These are phyloP conservation scores for Salisapilia sapeloensis DNA, from an alignment of 352 stramenopile genomes.

Conservation along the genomic window DNA sequence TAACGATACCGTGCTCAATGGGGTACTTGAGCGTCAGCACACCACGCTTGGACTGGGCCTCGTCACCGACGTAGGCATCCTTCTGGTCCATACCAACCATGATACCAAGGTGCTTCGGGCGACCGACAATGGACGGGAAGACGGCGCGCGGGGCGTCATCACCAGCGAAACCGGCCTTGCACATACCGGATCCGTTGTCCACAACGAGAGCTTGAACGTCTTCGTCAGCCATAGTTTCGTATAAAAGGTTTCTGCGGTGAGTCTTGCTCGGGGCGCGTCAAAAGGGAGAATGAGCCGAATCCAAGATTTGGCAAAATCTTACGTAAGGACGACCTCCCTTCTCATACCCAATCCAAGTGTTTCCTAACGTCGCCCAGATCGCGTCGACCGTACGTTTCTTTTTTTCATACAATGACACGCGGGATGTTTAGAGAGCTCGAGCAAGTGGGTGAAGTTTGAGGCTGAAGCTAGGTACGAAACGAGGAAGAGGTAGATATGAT, in stretches of 20 bases:
- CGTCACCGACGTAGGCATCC: conserved; percentile 87
- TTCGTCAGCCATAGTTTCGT: conserved; percentile 29
- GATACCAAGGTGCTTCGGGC: conserved; percentile 91
- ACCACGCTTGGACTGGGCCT: conserved; percentile 87
- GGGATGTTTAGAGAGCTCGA: too few relatives aligned
- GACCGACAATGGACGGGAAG: conserved; percentile 93
- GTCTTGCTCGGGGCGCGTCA: too few relatives aligned
- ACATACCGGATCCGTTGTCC: conserved; percentile 99
- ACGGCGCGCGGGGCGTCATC: conserved; percentile 93
- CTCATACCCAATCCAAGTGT: too few relatives aligned
- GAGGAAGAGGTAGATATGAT: too few relatives aligned
- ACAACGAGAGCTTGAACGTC: conserved; percentile 63
- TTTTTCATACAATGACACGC: too few relatives aligned
- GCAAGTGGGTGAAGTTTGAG: too few relatives aligned
- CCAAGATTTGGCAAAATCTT: too few relatives aligned
- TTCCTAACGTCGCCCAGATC: too few relatives aligned
- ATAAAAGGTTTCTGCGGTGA: not conserved
- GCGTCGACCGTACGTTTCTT: too few relatives aligned
- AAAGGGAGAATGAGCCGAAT: too few relatives aligned
- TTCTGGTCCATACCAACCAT: conserved; percentile 97
- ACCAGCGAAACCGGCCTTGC: conserved; percentile 96
- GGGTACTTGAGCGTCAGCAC: conserved; percentile 92
- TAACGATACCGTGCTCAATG: conserved; percentile 98
- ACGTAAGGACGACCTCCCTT: too few relatives aligned
- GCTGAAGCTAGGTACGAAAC: too few relatives aligned